phyloP scores from a whole-genome alignment of 805 yeast genomes.

The Clavispora asparagi region DNA sequence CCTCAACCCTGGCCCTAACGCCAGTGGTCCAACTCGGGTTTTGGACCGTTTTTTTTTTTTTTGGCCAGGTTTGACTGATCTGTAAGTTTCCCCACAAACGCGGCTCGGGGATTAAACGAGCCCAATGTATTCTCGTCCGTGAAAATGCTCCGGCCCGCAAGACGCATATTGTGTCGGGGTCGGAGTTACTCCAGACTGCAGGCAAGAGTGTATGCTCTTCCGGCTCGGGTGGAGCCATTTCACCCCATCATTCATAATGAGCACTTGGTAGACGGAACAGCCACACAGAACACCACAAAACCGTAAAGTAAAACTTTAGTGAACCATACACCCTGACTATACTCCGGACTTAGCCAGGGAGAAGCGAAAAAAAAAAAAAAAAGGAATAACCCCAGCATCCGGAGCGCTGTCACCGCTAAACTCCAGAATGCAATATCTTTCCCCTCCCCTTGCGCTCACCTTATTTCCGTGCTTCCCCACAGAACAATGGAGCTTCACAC shows the following conservation, averaged over 20 bases:
- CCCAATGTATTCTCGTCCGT: background rate
- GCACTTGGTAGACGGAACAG: no score
- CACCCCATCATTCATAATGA: background rate
- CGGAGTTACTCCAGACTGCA: background rate
- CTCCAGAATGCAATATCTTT: background rate
- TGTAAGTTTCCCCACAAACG: background rate
- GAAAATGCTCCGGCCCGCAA: background rate
- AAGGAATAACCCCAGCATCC: background rate
- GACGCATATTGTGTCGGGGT: background rate
- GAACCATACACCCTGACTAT: no score
- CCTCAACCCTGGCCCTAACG: background rate
- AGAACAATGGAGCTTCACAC: background rate
- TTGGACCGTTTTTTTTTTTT: background rate
- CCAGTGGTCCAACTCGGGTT: background rate
- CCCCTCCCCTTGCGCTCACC: background rate
- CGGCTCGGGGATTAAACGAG: background rate
- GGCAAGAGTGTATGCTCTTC: background rate
- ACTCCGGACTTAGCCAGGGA: no score
- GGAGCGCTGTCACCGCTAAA: background rate
- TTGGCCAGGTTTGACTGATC: background rate
- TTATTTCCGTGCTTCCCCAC: conserved; percentile 1
- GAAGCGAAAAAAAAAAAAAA: background rate
- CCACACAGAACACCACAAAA: no score
- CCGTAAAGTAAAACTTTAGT: no score
- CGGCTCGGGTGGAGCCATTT: background rate